Evolutionary conservation across 495 filamentous ascomycete genomes (phyloP).

Genomic region (Pyronema omphalodes): DNA sequence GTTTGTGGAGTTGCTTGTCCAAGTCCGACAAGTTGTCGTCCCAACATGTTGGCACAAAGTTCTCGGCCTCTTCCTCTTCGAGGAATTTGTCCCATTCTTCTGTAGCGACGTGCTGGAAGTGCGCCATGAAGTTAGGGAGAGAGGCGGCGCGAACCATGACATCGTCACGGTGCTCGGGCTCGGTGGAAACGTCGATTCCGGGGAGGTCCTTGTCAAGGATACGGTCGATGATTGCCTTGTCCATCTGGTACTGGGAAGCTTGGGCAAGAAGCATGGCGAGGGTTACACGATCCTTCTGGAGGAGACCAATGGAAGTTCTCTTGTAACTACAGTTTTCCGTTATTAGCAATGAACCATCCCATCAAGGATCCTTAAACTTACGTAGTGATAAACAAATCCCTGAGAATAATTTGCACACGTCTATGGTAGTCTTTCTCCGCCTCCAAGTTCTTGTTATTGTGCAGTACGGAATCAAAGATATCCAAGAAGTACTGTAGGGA

Average conservation of each 20-base stretch:
- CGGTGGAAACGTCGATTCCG: slow-evolving; percentile 59
- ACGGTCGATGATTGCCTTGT: slow-evolving; percentile 65
- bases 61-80: slow-evolving; percentile 70
- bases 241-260: slow-evolving; percentile 84
- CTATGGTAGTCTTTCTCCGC: slow-evolving; percentile 53
- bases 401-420: slow-evolving; percentile 71
- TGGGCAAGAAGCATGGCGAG: slow-evolving; percentile 93
- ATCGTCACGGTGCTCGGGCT: slow-evolving; percentile 43
- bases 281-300: slow-evolving; percentile 87
- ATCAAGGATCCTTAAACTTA: neutral
- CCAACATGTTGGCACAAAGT: slow-evolving; percentile 64
- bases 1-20: slow-evolving; percentile 62
- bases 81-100: slow-evolving; percentile 65
- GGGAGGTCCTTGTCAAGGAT: slow-evolving; percentile 64
- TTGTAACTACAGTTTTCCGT: slow-evolving; percentile 37
- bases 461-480: slow-evolving; percentile 88
- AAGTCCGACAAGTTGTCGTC: slow-evolving; percentile 40
- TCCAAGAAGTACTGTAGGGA: slow-evolving; percentile 88
- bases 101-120: slow-evolving; percentile 39
- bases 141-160: slow-evolving; percentile 48
- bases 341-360: neutral
- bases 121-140: slow-evolving; percentile 55
- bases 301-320: slow-evolving; percentile 72
- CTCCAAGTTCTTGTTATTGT: slow-evolving; percentile 54
- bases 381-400: slow-evolving; percentile 72